Evolutionary conservation across 345 rosid genomes (phyloP).

Genomic region (Hibiscus mutabilis): DNA sequence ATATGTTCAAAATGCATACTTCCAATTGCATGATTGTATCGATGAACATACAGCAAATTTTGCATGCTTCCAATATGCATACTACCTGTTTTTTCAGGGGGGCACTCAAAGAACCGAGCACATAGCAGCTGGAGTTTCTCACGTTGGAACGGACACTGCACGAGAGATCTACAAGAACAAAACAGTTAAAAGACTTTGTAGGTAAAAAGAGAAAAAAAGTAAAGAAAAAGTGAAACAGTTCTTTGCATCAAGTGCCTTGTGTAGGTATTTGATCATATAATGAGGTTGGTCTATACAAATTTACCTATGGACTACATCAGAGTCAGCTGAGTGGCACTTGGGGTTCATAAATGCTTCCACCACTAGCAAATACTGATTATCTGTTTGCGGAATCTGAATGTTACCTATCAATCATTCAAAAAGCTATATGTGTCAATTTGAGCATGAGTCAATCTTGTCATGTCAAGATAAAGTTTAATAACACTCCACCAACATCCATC

Average conservation of each 20-base stretch:
- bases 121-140: constrained; percentile 53
- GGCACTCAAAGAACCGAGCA: constrained; percentile 66
- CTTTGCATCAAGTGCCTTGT: neutral
- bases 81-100: constrained; percentile 78
- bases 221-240: neutral
- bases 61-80: neutral
- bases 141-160: constrained; percentile 48
- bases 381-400: constrained; percentile 22
- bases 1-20: neutral
- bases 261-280: neutral
- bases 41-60: neutral
- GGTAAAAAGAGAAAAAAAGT: neutral
- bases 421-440: neutral
- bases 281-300: constrained; percentile 12
- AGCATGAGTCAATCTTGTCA: neutral
- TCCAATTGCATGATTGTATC: neutral
- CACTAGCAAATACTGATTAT: constrained; percentile 48
- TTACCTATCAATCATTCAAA: constrained; percentile 28
- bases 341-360: constrained; percentile 78
- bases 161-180: constrained; percentile 42
- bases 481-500: neutral
- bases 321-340: constrained; percentile 72
- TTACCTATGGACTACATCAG: constrained; percentile 60
- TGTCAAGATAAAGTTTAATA: neutral
- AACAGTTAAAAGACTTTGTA: neutral